Base-by-base conservation (phyloP, 139 green algal genomes). In the Chlamydomonas schloesseri region DNA sequence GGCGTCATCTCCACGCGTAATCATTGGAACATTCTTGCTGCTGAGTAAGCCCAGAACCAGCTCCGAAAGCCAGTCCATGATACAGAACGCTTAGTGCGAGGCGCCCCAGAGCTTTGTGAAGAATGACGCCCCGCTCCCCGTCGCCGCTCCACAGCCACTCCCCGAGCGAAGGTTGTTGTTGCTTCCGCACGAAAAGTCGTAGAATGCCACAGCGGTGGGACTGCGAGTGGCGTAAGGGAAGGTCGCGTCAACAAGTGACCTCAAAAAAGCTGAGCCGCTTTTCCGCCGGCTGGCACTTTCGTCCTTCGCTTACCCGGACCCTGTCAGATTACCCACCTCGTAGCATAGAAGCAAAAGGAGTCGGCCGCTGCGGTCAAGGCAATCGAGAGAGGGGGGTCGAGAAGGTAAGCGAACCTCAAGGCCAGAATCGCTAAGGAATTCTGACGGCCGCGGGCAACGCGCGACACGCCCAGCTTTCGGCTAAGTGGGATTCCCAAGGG, bases 331-430 rank as follows among this genome's bases (percentile, higher is more conserved):
- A 46, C 75, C 71, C 36, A 82, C 75, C 58, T 72, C 13, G 75
- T 82, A 3, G 75, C 57, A 60, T 82, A 82, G 23, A 50, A 82
- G 75, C 75, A 82, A 24, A 34, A 82, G 23, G 75, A 82, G 64
- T 82, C 75, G 28, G 34, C 37, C 9, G 33, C 29, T n/a, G 36
- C 21, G 20, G 15, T 46, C 13, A 76, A n/a, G 70, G 14, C 8
- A 75, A 75, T 17, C 36, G 46, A 46, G 65, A 64, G 46, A 50
- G 6, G 6, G 42, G 42, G 6, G 42, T 8, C 42, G 42, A n/a
- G 42, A 50, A 50, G 42, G 42, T 50, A 8, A 50, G 42, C 42
- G 42, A 50, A 50, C 42, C 6, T 50, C n/a, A n/a, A n/a, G n/a
- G 42, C 42, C 42, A 50, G 42, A 50, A 50, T 50, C 8, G 42